Evolutionary conservation across 1,139 yeast species (phyloP), one percentile per base, ranked within the genome.

Genomic region (Williopsis jadinii): DNA sequence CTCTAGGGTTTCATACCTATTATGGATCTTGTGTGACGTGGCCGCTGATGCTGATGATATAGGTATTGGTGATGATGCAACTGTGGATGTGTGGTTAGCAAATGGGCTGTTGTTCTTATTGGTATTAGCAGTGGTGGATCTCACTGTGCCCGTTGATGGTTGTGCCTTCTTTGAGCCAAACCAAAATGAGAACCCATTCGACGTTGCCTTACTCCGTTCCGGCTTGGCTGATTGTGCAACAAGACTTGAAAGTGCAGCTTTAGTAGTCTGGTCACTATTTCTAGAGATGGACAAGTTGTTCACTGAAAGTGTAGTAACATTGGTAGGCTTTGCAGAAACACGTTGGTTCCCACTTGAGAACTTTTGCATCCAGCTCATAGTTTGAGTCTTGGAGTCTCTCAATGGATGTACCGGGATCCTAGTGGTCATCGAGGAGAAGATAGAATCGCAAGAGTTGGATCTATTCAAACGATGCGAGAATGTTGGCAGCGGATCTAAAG

Each of bases 391-490:
- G n/a, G 50, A 45, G 35, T 51, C 52, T 30, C 37, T 46, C 5
- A 37, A 45, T 19, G 53, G 51, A 9, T 40, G 39, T 11, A 44
- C 29, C 24, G 54, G 54, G 2, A 47, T 42, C 38, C 54, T 47
- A 1, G 52, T 37, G 1, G 51, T 49, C 44, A 52, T 46, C 3
- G 44, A 44, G 8, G 56, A 50, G 38, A 55, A 55, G 5, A 55
- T 50, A 30, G 53, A 47, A 38, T 55, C 58, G 41, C 55, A 54
- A 2, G 59, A 55, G 35, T 52, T 55, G n/a, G 59, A 53, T 44
- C 59, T 49, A 41, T 53, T 53, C 36, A 55, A 44, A 24, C 41
- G 48, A 34, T 53, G 57, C 13, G 50, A 52, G 35, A 51, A 53
- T 2, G 50, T 41, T 9, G 54, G 53, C 1, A 43, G 37, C 12